Percentiles rank a stretch among this genome's conserved stretches.
Evolutionary conservation across 345 rosid species (phyloP).

Genomic region (Pugionium cornutum): DNA sequence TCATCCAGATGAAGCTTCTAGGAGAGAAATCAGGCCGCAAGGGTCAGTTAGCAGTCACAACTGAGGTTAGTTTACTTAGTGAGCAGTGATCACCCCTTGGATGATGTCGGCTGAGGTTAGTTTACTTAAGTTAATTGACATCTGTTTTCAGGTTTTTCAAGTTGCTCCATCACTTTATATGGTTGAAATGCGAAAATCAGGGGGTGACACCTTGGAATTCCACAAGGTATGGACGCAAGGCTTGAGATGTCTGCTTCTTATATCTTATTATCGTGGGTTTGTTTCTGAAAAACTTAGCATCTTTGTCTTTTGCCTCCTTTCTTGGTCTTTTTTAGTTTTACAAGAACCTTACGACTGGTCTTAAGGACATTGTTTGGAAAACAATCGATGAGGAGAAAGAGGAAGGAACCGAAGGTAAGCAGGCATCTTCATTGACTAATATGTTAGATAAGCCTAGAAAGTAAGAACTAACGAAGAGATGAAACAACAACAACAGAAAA

Average conservation of each 20-base stretch:
- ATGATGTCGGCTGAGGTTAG: not conserved
- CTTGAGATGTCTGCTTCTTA: slow-evolving; percentile 17
- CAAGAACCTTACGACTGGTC: slow-evolving; percentile 76
- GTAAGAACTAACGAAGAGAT: slow-evolving; percentile 7
- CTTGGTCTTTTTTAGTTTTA: slow-evolving; percentile 60
- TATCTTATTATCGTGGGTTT: not conserved
- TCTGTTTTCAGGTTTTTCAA: slow-evolving; percentile 68
- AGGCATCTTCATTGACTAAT: slow-evolving; percentile 7
- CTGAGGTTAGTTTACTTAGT: slow-evolving; percentile 60
- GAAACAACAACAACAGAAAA: not conserved
- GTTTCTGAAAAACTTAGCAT: not conserved
- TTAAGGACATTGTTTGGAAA: slow-evolving; percentile 96
- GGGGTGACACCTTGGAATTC: slow-evolving; percentile 96
- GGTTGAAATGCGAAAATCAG: slow-evolving; percentile 94
- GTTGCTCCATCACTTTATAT: slow-evolving; percentile 96
- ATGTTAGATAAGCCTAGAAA: slow-evolving; percentile 10
- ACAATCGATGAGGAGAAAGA: slow-evolving; percentile 59
- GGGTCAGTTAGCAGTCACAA: slow-evolving; percentile 93
- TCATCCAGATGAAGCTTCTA: slow-evolving; percentile 73
- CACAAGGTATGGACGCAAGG: slow-evolving; percentile 62
- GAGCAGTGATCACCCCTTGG: slow-evolving; percentile 3
- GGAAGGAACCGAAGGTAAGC: slow-evolving; percentile 42
- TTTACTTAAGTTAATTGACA: not conserved
- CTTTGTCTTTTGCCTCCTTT: not conserved
- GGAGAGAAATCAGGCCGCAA: slow-evolving; percentile 98